Evolutionary conservation across 768 basidiomycete species (phyloP), one percentile per base, ranked within the genome.

Genomic region (Galerina marginata): DNA sequence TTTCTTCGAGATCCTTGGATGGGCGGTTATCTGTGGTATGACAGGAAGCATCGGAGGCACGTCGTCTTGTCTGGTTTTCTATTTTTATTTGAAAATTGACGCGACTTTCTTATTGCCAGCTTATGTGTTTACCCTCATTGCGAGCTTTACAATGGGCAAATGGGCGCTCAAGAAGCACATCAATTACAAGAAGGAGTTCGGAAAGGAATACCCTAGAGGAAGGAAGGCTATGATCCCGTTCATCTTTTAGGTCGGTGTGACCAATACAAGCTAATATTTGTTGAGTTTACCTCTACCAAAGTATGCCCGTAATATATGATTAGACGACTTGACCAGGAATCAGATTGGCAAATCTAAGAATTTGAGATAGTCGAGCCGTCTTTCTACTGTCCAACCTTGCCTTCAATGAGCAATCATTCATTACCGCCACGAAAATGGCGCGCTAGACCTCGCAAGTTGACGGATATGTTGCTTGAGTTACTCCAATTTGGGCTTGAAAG

Each of bases 151-250:
- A 66, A 98, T 98, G 95, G 77, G 80, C 11, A 64, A 83, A 6
- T 99, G 97, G 97, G 96, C 96, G 12, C 68, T 83, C 42, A 94
- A 96, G 81, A 99, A 97, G 79, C 96, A 98, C 67, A 78, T 75
- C 55, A 83, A 82, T 54, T 99, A 99, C 79, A 92, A 88, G 81
- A 95, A 90, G 70, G 96, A 99, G 73, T 97, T 98, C 66, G 95
- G 95, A 37, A 88, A 86, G 65, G 85, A 89, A 59, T 96, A 94
- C 70, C 95, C 86, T 45, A 83, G 77, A 65, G 77, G 75, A 20
- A 80, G 95, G 73, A 93, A 89, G 74, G 88, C 86, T 38, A 87
- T 96, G 73, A 79, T 94, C 66, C 95, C 95, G 0, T 90, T 89
- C 74, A 72, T 93, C 15, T 77, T 88, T 33, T 85, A 72, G 42